phyloP scores from a whole-genome alignment of 768 basidiomycete species.

The Suillus hirtellus region DNA sequence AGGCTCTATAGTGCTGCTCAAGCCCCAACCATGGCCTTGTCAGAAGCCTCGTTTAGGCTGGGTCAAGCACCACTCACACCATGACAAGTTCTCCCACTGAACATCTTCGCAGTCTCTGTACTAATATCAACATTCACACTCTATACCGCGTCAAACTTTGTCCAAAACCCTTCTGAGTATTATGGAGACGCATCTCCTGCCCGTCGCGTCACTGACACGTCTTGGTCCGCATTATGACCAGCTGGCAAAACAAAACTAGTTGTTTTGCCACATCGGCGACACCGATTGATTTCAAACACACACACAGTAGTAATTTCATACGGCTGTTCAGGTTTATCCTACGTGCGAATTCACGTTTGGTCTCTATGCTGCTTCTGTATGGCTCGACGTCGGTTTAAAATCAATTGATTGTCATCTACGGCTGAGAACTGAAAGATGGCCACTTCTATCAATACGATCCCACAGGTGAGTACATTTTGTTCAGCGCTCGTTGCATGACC shows the following conservation, averaged over 20 bases:
- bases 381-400: background rate
- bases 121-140: too few relatives aligned
- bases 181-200: background rate
- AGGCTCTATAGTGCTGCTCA: too few relatives aligned
- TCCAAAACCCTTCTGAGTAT: background rate
- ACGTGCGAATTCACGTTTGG: background rate
- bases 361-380: background rate
- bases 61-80: too few relatives aligned
- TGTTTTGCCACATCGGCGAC: background rate
- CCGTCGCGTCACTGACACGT: background rate
- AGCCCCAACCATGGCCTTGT: too few relatives aligned
- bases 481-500: background rate
- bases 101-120: too few relatives aligned
- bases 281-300: background rate
- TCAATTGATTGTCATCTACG: background rate
- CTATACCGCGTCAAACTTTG: too few relatives aligned
- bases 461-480: constrained; percentile 20
- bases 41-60: too few relatives aligned
- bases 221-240: background rate
- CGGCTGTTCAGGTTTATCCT: background rate
- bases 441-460: constrained; percentile 22
- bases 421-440: constrained; percentile 11
- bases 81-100: too few relatives aligned
- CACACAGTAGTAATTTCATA: background rate
- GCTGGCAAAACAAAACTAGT: background rate